These are phyloP conservation scores for Ulmus americana DNA, from an alignment of 331 rosid genomes.

Conservation along the genomic window DNA sequence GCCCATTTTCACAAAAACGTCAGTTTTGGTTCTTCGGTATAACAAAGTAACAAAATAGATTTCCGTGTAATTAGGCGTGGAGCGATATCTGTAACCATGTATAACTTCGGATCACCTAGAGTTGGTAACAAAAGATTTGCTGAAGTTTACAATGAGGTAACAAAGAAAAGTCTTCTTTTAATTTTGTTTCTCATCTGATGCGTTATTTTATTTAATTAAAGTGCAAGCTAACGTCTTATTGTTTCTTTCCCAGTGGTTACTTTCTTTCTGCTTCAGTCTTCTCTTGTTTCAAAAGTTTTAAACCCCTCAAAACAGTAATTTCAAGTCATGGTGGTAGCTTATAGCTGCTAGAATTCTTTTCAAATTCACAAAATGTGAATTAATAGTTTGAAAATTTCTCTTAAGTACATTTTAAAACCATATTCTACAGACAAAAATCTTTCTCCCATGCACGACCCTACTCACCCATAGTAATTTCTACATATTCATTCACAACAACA, in stretches of 20 bases:
- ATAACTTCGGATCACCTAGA: slow-evolving; percentile 97
- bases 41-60: background rate
- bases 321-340: background rate
- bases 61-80: slow-evolving; percentile 42
- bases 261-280: background rate
- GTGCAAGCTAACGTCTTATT: background rate
- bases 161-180: slow-evolving; percentile 6
- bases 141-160: slow-evolving; percentile 79
- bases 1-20: too few species aligned
- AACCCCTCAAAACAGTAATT: background rate
- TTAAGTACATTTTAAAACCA: background rate
- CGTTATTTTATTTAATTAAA: slow-evolving; percentile 8
- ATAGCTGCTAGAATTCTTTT: background rate
- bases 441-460: background rate
- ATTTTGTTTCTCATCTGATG: slow-evolving; percentile 1
- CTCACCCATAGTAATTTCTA: background rate
- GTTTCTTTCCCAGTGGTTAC: background rate
- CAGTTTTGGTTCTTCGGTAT: too few species aligned
- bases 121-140: slow-evolving; percentile 93
- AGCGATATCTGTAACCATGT: slow-evolving; percentile 72
- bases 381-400: background rate
- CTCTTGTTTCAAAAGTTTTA: slow-evolving; percentile 1
- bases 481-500: too few species aligned
- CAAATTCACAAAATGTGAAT: background rate
- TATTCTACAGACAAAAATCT: background rate